Evolutionary conservation across 768 basidiomycete species (phyloP), one percentile per base, ranked within the genome.

Genomic region (Tricholoma terreum): DNA sequence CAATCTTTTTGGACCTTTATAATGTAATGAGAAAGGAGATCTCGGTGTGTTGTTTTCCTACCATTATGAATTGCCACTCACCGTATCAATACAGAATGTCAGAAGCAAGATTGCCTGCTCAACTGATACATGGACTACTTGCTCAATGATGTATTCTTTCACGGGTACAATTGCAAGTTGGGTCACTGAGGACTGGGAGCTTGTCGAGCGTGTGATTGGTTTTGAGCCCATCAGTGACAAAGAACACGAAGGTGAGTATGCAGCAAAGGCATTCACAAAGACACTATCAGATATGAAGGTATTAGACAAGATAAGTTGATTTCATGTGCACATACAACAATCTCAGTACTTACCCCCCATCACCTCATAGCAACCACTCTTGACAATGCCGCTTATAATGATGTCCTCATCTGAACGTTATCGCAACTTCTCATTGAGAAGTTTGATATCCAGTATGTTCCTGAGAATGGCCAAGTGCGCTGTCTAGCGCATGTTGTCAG

Each of bases 401-500:
- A 75, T 58, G 72, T 76, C 10, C 59, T 77, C 9, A 51, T 72
- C 4, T 22, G 48, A 9, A 66, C 65, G 0, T 53, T 62, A 1
- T 60, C 65, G 14, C 61, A 59, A 9, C 46, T 59, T 38, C 58
- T 72, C 6, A 22, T 65, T 0, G 55, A 62, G 5, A 58, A 58
- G 17, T 73, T 70, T 63, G 65, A 64, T 9, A 58, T 73, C 24
- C 62, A 62, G 30, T 62, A 63, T 31, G 54, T 55, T 14, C 65
- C 69, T 8, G 65, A 72, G 36, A 55, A 55, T 40, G 63, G 65
- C 19, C 75, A 74, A 22, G 45, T 48, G 21, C 71, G 65, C 2
- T 77, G 74, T 54, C 59, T 73, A 2, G 63, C 63, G 1, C 73
- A 75, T 53, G 69, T 74, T 21, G 63, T 75, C 40, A 75, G 75